Evolutionary conservation across 306 rosid genomes (phyloP), one percentile per base, ranked within the genome.

Genomic region (Vicia villosa): DNA sequence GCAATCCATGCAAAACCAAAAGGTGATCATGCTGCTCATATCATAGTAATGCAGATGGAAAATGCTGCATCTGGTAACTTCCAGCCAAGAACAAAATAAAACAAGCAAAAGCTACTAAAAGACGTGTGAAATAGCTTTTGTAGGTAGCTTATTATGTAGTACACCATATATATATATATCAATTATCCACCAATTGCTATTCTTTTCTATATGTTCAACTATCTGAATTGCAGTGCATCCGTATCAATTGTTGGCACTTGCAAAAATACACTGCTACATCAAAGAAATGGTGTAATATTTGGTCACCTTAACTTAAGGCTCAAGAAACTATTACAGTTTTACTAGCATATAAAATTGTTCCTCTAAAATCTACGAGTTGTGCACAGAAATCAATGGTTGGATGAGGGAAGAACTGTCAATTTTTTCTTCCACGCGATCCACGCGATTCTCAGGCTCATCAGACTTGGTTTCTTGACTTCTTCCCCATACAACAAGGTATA

Each of bases 401-500:
- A 72, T 70, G 43, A 81, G 76, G 51, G 83, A 68, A 17, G 81
- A 66, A 46, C 37, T 28, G 4, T 60, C 55, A 15, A 55, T 37
- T 28, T 12, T 76, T 68, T 26, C 80, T 69, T 66, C 79, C 69
- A 14, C 0, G 5, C 45, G 70, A 28, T 66, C 79, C 69, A 14
- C 0, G 5, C 45, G 70, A 28, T 79, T 65, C 41, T 79, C n/a
- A 47, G 74, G 58, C 19, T 69, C 56, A n/a, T 6, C 70, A 36
- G 38, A 45, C 79, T 77, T 83, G 38, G 73, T 75, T 66, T 88
- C 90, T 77, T 79, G 80, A 63, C 66, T 69, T 79, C 87, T 83
- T 11, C 90, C 90, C 94, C 93, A 87, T 11, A 85, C 81, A 51
- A 87, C 86, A 43, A 83, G 72, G 69, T 88, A 85, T 10, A 85